Evolutionary conservation across 2,329 filamentous ascomycete species (phyloP), one percentile per base, ranked within the genome.

Genomic region (Arthroderma uncinatum): DNA sequence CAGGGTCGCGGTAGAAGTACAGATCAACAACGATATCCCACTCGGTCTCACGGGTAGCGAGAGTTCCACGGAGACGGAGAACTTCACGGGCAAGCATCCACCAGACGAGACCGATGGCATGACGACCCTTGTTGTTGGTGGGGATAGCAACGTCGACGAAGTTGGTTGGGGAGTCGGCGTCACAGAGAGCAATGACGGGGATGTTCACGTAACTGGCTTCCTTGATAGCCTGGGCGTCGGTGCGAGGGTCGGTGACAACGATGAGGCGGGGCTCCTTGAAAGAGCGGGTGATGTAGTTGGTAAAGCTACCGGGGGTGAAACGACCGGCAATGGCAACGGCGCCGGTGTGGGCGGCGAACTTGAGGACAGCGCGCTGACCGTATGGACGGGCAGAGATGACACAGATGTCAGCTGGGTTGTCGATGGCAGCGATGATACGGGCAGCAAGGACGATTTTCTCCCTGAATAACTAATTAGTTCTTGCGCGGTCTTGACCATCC

Each of bases 251-350:
- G 80, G 93, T 98, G 73, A 98, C 93, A 76, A 98, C 85, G 79
- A 98, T 97, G 74, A 98, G 84, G 78, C 94, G 94, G 74, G 93
- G 93, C 83, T 98, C 93, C 86, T 96, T 96, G 90, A 98, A 98
- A 66, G 93, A 97, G 74, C 93, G 92, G 78, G 94, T 98, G 87
- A 98, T 98, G 87, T 98, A 98, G 86, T 98, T 98, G 84, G 93
- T 98, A 87, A 98, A 98, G 79, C 92, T 95, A 88, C 93, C 93
- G 76, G 93, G 93, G 74, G 93, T 98, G 87, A 98, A 98, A 77
- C 93, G 93, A 81, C 93, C 93, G 72, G 93, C 94, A 73, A 98
- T 98, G 77, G 93, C 88, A 72, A 90, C 88, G 72, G 94, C 91
- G 76, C 93, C 93, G 67, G 93, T 98, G 87, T 98, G 93, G 65